Conservation (phyloP, 2,329 filamentous ascomycete species). For the Lecanosticta acicola region DNA sequence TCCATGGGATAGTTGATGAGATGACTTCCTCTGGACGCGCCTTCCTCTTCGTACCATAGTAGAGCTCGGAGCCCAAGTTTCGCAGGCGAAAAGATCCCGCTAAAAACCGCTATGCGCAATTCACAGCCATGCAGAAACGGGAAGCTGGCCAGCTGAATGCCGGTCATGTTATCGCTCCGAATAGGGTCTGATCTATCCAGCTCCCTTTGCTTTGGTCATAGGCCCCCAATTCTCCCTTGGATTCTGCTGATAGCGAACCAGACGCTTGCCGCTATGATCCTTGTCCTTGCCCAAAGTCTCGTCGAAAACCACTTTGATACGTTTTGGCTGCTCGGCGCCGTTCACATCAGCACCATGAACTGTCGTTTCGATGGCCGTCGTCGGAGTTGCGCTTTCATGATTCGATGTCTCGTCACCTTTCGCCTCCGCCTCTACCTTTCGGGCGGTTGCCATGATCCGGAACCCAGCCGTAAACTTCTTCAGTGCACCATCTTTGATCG, state of each 20-base stretch:
- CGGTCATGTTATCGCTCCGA: too few relatives aligned
- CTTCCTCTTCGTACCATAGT: too few relatives aligned
- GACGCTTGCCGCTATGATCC: slow-evolving; percentile 52
- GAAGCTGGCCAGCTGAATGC: too few relatives aligned
- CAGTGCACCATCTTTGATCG: slow-evolving; percentile 67
- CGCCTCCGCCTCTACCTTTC: slow-evolving; percentile 31
- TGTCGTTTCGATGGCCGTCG: too few relatives aligned
- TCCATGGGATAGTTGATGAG: too few relatives aligned
- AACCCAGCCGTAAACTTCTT: slow-evolving; percentile 66
- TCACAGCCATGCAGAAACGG: too few relatives aligned
- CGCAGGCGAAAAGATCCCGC: too few relatives aligned
- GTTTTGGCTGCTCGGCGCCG: slow-evolving; percentile 31
- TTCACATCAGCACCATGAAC: slow-evolving; percentile 4
- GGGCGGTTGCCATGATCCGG: slow-evolving; percentile 47
- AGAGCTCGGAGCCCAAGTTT: too few relatives aligned
- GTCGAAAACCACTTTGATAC: slow-evolving; percentile 68
- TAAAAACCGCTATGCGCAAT: too few relatives aligned
- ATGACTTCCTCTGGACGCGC: too few relatives aligned
- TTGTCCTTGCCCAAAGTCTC: slow-evolving; percentile 68
- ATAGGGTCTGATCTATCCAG: too few relatives aligned
- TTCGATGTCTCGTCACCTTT: slow-evolving; percentile 17
- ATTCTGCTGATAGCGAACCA: slow-evolving; percentile 85
- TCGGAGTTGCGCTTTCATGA: too few relatives aligned
- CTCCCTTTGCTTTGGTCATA: slow-evolving; percentile 51
- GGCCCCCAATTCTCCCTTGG: slow-evolving; percentile 93